Evolutionary conservation across 148 eudicot species (phyloP).

Genomic region (Cornus controversa): DNA sequence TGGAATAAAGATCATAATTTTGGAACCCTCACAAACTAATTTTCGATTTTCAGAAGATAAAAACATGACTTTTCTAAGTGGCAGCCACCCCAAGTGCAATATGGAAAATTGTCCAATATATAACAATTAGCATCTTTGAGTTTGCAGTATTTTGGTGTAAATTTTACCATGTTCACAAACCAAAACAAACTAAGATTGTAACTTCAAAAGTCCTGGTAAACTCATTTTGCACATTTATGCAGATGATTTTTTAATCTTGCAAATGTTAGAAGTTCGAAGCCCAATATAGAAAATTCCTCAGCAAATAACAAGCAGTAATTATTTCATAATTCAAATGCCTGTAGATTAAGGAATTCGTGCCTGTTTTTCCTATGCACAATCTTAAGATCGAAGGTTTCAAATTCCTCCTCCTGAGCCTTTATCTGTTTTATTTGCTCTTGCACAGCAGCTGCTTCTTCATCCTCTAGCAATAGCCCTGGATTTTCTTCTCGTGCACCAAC

Average conservation of each 20-base stretch:
- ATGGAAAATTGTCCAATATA: too few relatives aligned
- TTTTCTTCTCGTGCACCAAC: constrained; percentile 59
- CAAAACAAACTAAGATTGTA: too few relatives aligned
- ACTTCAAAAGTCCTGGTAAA: too few relatives aligned
- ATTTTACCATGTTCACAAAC: too few relatives aligned
- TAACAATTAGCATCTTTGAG: too few relatives aligned
- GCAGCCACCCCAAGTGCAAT: too few relatives aligned
- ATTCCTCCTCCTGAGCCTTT: constrained; percentile 97
- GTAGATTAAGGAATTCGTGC: constrained; percentile 29
- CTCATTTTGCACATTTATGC: constrained; percentile 19
- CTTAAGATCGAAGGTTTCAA: constrained; percentile 90
- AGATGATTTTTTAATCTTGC: neutral
- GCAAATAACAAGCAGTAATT: neutral
- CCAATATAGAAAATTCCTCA: neutral
- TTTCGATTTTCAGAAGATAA: too few relatives aligned
- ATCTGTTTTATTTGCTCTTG: constrained; percentile 99
- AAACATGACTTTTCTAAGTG: too few relatives aligned
- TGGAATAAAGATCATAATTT: too few relatives aligned
- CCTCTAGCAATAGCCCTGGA: constrained; percentile 70
- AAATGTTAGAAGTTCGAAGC: neutral
- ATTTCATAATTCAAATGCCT: neutral
- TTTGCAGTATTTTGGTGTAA: too few relatives aligned
- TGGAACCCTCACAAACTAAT: too few relatives aligned
- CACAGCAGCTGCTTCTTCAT: constrained; percentile 97
- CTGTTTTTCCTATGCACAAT: constrained; percentile 98